These are phyloP conservation scores for Syncephalastrum sp. DNA, from an alignment of 371 early-diverging fungal genomes.

Conservation along the genomic window DNA sequence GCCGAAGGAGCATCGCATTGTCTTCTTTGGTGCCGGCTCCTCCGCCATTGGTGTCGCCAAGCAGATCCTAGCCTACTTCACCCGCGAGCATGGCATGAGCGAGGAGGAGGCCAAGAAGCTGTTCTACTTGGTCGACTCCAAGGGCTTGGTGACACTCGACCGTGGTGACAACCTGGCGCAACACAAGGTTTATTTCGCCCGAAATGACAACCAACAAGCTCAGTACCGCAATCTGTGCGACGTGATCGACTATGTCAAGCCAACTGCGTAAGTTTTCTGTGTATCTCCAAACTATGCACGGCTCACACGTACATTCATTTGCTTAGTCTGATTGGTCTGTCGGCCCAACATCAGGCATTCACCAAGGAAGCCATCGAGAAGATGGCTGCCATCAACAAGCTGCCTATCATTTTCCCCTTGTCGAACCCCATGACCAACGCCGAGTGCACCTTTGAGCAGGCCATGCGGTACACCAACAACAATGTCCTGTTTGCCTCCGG, in stretches of 20 bases:
- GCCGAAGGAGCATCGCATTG: conserved; percentile 75
- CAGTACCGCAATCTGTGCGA: conserved; percentile 72
- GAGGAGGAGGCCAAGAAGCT: conserved; percentile 72
- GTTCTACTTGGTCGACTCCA: conserved; percentile 87
- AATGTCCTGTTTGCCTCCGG: conserved; percentile 90
- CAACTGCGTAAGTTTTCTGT: conserved; percentile 52
- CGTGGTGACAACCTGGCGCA: conserved; percentile 81
- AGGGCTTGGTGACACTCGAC: conserved; percentile 79
- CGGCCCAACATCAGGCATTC: conserved; percentile 75
- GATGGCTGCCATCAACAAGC: conserved; percentile 74
- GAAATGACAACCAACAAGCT: conserved; percentile 69
- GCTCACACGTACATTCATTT: not conserved
- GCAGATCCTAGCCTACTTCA: conserved; percentile 76
- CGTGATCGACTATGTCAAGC: conserved; percentile 73
- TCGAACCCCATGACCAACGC: conserved; percentile 88
- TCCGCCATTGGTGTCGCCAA: conserved; percentile 91
- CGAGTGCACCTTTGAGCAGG: conserved; percentile 90
- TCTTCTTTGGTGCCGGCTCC: conserved; percentile 88
- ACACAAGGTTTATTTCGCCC: conserved; percentile 82
- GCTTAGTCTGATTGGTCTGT: conserved; percentile 74
- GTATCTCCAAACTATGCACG: too few relatives aligned
- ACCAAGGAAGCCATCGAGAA: conserved; percentile 56
- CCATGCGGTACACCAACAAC: conserved; percentile 78
- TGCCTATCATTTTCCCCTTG: conserved; percentile 91
- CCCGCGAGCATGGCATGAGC: conserved; percentile 60